phyloP scores from a whole-genome alignment of 371 early-diverging fungal species.

The Cokeromyces recurvatus region DNA sequence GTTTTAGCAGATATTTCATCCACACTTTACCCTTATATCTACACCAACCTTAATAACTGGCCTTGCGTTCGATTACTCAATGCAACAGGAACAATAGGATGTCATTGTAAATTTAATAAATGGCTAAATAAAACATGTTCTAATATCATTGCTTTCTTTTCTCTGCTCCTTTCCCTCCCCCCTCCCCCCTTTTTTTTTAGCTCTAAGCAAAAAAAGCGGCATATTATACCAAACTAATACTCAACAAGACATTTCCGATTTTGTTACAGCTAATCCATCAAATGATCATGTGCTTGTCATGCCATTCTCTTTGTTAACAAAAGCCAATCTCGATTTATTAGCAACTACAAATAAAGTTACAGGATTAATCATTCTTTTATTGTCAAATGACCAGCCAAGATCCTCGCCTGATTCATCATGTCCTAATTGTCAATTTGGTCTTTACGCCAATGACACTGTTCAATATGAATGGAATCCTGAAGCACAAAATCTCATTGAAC shows the following conservation, averaged over 20 bases:
- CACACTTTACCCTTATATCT: conserved; percentile 44
- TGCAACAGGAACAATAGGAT: conserved; percentile 55
- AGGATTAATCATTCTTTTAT: conserved; percentile 25
- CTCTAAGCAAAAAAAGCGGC: conserved; percentile 40
- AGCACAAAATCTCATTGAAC: conserved; percentile 55
- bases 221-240: conserved; percentile 53
- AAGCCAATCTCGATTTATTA: conserved; percentile 19
- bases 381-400: neutral
- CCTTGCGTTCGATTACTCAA: conserved; percentile 61
- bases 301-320: conserved; percentile 56
- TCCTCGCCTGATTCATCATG: conserved; percentile 51
- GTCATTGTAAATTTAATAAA: conserved; percentile 42
- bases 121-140: too few species aligned
- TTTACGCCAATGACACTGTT: conserved; percentile 53
- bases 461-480: conserved; percentile 68
- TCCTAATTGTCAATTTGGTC: conserved; percentile 70
- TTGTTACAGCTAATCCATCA: conserved; percentile 18
- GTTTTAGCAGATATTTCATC: conserved; percentile 42
- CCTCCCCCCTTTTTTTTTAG: conserved; percentile 6
- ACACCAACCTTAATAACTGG: conserved; percentile 49
- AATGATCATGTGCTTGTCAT: conserved; percentile 57
- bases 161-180: too few species aligned
- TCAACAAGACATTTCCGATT: conserved; percentile 46
- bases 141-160: too few species aligned
- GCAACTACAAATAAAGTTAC: conserved; percentile 12